Evolutionary conservation across 2,329 filamentous ascomycete species (phyloP).

Genomic region (Arthrobotrys iridis): DNA sequence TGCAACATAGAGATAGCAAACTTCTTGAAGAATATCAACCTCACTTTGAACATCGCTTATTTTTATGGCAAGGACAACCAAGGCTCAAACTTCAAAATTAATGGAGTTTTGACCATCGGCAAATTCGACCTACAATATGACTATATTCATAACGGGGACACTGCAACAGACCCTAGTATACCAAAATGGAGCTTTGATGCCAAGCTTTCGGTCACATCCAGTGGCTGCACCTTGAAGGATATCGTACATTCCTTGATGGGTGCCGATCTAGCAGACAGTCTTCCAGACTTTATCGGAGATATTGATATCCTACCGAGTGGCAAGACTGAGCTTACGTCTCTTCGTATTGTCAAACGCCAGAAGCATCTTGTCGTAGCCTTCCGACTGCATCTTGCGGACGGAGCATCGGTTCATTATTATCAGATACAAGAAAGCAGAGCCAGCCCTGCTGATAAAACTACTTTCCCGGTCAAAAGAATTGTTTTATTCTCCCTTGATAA

Average conservation of each 20-base stretch:
- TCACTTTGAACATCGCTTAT: conserved; percentile 17
- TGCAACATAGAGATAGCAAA: conserved; percentile 25
- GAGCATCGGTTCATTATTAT: conserved; percentile 10
- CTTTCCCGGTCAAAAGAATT: background rate
- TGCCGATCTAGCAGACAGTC: background rate
- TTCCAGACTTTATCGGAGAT: conserved; percentile 49
- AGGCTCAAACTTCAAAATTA: conserved; percentile 54
- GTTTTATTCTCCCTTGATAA: conserved; percentile 3
- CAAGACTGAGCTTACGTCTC: conserved; percentile 12
- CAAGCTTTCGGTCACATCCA: background rate
- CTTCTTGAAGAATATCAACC: conserved; percentile 8
- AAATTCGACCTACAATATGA: conserved; percentile 54
- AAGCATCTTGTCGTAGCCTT: conserved; percentile 5
- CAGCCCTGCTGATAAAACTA: background rate
- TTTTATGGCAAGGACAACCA: conserved; percentile 10
- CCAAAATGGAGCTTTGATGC: conserved; percentile 50
- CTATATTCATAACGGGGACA: conserved; percentile 45
- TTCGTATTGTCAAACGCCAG: conserved; percentile 12
- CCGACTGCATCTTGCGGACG: conserved; percentile 5
- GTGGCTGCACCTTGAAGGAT: conserved; percentile 14
- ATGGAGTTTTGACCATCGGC: conserved; percentile 54
- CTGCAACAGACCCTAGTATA: background rate
- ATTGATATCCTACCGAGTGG: conserved; percentile 33
- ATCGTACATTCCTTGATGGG: conserved; percentile 31
- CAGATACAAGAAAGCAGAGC: conserved; percentile 2